phyloP scores from a whole-genome alignment of 176 grass and related monocot species.

The Themeda triandra region DNA sequence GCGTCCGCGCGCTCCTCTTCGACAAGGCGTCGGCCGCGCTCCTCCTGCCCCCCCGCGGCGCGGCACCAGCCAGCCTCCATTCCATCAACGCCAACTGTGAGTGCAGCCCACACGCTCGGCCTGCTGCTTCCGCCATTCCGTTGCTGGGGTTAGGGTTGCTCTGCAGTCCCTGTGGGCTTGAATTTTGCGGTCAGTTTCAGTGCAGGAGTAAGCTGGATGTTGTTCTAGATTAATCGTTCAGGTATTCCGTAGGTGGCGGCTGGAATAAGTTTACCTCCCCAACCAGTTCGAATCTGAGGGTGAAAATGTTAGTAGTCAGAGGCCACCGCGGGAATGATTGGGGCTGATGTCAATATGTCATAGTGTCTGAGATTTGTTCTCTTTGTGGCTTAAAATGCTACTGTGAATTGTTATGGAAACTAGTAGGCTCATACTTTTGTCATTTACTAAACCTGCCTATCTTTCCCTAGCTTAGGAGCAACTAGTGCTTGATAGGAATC shows the following conservation, averaged over 20 bases:
- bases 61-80: conserved; percentile 15
- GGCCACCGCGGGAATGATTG: background rate
- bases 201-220: background rate
- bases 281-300: background rate
- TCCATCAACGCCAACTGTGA: conserved; percentile 65
- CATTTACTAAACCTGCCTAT: background rate
- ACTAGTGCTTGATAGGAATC: background rate
- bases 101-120: background rate
- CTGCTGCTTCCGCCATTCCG: background rate
- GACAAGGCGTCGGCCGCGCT: conserved; percentile 93
- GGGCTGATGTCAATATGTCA: too few species aligned
- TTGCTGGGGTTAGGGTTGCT: conserved; percentile 33
- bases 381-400: background rate
- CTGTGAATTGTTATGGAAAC: background rate
- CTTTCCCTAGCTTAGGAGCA: background rate
- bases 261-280: background rate
- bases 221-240: background rate
- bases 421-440: background rate
- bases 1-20: conserved; percentile 86
- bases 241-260: background rate
- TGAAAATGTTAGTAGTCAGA: background rate
- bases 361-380: background rate
- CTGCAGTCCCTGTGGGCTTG: background rate
- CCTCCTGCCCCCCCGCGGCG: conserved; percentile 16
- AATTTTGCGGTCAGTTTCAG: background rate